A percentile compares a stretch with the other conserved stretches of the same genome.
phyloP scores from a whole-genome alignment of 345 rosid species.

The Lepidium sativum region DNA sequence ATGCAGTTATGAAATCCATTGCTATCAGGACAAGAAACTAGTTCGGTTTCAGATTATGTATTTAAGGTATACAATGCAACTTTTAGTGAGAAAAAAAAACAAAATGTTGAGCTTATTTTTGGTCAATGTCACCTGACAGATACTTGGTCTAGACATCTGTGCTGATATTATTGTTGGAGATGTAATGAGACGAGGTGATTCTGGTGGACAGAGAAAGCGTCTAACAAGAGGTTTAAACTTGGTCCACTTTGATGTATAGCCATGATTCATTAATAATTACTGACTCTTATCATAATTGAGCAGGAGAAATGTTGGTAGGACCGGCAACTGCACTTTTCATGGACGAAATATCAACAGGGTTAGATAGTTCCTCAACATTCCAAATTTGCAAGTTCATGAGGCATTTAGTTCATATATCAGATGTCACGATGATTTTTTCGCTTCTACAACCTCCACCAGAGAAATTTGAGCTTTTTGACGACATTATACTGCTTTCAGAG shows the following conservation, averaged over 20 bases:
- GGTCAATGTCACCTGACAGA: slow-evolving; percentile 26
- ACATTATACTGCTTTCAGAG: slow-evolving; percentile 58
- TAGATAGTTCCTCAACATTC: slow-evolving; percentile 77
- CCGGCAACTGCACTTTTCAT: slow-evolving; percentile 73
- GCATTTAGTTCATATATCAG: slow-evolving; percentile 53
- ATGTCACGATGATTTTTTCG: slow-evolving; percentile 54
- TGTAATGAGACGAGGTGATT: slow-evolving; percentile 71
- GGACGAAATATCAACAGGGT: slow-evolving; percentile 92
- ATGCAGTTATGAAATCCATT: slow-evolving; percentile 70
- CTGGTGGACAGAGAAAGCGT: slow-evolving; percentile 80
- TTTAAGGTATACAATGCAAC: slow-evolving; percentile 43
- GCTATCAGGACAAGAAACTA: slow-evolving; percentile 56
- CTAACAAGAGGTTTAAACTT: slow-evolving; percentile 55
- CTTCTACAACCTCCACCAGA: slow-evolving; percentile 85
- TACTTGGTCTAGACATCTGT: slow-evolving; percentile 67
- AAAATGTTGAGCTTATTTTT: neutral
- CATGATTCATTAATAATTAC: neutral
- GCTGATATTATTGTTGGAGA: slow-evolving; percentile 69
- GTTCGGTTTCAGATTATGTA: slow-evolving; percentile 58
- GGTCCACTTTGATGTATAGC: neutral
- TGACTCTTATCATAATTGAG: slow-evolving; percentile 4
- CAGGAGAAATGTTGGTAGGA: slow-evolving; percentile 95
- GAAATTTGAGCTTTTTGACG: slow-evolving; percentile 66
- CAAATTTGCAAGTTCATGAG: slow-evolving; percentile 59
- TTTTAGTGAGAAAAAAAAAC: no score